These are phyloP conservation scores for Trematosphaeria pertusa DNA, from an alignment of 2,329 filamentous ascomycete genomes.

Conservation along the genomic window DNA sequence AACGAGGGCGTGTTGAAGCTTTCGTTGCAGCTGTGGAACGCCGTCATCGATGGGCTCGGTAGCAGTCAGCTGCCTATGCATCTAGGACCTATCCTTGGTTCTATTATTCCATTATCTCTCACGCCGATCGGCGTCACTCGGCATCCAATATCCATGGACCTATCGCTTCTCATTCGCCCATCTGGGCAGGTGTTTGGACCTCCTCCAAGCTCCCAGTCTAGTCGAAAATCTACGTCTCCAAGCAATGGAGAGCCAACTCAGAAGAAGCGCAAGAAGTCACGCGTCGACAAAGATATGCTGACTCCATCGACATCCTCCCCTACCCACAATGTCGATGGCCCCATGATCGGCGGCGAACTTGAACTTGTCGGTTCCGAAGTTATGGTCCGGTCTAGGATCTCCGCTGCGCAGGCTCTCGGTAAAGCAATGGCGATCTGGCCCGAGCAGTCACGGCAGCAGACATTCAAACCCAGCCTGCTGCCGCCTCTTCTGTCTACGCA, in stretches of 20 bases:
- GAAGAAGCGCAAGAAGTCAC: constrained; percentile 83
- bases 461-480: constrained; percentile 70
- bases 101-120: constrained; percentile 83
- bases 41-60: constrained; percentile 74
- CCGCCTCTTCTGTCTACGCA: constrained; percentile 74
- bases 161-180: constrained; percentile 86
- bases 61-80: constrained; percentile 72
- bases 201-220: constrained; percentile 39
- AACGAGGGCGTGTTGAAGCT: constrained; percentile 82
- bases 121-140: constrained; percentile 92
- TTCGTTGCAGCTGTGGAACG: constrained; percentile 86
- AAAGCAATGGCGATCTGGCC: constrained; percentile 81
- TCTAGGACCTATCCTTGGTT: constrained; percentile 75
- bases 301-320: constrained; percentile 65
- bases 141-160: constrained; percentile 91
- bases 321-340: constrained; percentile 90
- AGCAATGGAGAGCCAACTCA: constrained; percentile 62
- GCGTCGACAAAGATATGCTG: constrained; percentile 65
- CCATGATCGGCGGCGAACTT: constrained; percentile 97
- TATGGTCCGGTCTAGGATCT: constrained; percentile 87
- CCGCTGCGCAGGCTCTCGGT: constrained; percentile 84
- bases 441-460: constrained; percentile 62
- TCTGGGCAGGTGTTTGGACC: constrained; percentile 83
- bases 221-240: constrained; percentile 42
- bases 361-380: constrained; percentile 91